Base-by-base conservation (phyloP, 1,284 basidiomycete genomes). In the Athelia sp. region DNA sequence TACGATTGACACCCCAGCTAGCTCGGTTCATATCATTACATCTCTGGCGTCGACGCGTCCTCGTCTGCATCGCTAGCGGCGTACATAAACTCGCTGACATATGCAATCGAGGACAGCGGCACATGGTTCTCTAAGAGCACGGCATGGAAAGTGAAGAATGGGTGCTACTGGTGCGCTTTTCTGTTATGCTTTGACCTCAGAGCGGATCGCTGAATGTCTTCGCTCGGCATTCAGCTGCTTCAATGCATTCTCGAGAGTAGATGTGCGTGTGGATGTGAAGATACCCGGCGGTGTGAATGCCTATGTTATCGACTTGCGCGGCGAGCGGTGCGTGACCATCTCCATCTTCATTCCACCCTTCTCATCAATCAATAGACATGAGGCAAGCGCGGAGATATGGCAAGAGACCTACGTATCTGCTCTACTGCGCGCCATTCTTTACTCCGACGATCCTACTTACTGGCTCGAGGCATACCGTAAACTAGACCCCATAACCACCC, bases 321-420 rank as follows among this genome's bases (percentile, higher is more conserved):
- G 97, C 19, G 95, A 99, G 65, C 76, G 90, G 91, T 93, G 59
- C 36, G 19, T 56, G 82, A 70, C 31, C 21, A 24, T 42, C 29
- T 47, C 10, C n/a, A 26, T 26, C 13, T 6, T 29, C 26, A 29
- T 15, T 43, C 47, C 23, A 21, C 15, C 34, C 18, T 32, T 44
- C 42, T 31, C 3, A 23, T 15, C 4, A 4, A 6, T 6, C 13
- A 13, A 18, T 58, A 93, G 92, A 57, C 94, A 97, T 60, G 91
- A 96, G 65, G 88, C 94, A 4, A 94, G 93, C 0, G 79, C 88
- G 0, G 90, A 93, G 45, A 83, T 99, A 26, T 99, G 96, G 96
- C 91, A 93, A 66, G 96, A 99, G 71, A 95, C 94, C 1, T 98
- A 96, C 63, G 81, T 98, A 1, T 98, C 96, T 3, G 94, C 95